phyloP scores from a whole-genome alignment of 2,329 filamentous ascomycete genomes.

The Teratosphaeria pseudoeucalypti region DNA sequence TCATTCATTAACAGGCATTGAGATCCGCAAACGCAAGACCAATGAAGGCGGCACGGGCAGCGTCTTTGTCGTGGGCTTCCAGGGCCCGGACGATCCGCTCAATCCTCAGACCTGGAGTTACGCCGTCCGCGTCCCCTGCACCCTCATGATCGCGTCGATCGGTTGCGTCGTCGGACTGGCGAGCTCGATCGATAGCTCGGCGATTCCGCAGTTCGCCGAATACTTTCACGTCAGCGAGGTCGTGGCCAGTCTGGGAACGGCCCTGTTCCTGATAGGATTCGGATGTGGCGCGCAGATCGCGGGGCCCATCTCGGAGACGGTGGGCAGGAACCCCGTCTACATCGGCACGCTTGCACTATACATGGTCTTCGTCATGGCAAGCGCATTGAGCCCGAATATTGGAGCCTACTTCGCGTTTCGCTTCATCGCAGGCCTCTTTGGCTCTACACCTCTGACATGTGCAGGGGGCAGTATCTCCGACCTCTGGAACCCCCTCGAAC shows the following conservation, averaged over 20 bases:
- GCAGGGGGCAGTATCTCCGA: constrained; percentile 39
- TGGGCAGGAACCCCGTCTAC: constrained; percentile 37
- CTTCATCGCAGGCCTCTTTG: constrained; percentile 41
- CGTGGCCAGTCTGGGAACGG: constrained; percentile 41
- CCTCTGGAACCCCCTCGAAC: constrained; percentile 38
- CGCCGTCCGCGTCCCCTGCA: constrained; percentile 22
- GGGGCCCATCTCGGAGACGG: constrained; percentile 40
- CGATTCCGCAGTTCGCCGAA: constrained; percentile 34
- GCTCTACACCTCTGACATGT: constrained; percentile 35
- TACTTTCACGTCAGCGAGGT: constrained; percentile 42
- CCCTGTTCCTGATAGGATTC: constrained; percentile 31
- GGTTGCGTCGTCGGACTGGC: constrained; percentile 42
- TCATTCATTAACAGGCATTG: constrained; percentile 26
- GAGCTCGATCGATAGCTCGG: constrained; percentile 43
- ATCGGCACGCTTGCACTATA: constrained; percentile 36
- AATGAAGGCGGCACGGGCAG: constrained; percentile 27
- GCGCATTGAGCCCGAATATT: constrained; percentile 38
- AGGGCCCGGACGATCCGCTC: constrained; percentile 25
- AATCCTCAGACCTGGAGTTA: constrained; percentile 30
- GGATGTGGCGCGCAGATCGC: constrained; percentile 39
- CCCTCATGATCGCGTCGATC: constrained; percentile 30
- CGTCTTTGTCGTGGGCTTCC: constrained; percentile 30
- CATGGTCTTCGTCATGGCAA: constrained; percentile 41
- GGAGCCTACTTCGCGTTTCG: constrained; percentile 39
- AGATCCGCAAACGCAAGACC: constrained; percentile 26